Evolutionary conservation across 805 yeast species (phyloP), one percentile per base, ranked within the genome.

Genomic region (Nakazawaea anatomiae): DNA sequence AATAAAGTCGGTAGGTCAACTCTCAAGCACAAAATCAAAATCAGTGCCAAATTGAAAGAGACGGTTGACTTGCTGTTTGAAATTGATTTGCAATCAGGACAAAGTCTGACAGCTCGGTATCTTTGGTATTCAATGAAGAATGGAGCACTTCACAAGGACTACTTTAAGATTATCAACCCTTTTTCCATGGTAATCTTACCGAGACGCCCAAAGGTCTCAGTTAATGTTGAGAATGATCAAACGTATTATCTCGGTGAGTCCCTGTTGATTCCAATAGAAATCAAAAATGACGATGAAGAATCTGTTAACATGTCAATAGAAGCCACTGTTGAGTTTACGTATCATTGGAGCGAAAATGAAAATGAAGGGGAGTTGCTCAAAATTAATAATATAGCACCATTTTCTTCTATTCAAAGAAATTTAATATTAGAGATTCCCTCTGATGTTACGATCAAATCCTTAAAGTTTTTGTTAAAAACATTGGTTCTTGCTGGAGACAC

Each of bases 151-250:
- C 25, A 5, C 39, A 55, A 40, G 42, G 52, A 36, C 44, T 58
- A 31, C 4, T 39, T 64, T 9, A 53, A 53, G 9, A 48, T 57
- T 3, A 25, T 18, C 2, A 52, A 54, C n/a, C 67, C 68, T 5
- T 44, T 44, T 7, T 38, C 49, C 5, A 52, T 54, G 31, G 67
- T 67, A 38, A 62, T 72, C 3, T 57, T 71, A 6, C 77, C 79
- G 12, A 66, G 72, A 46, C 57, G 66, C 3, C 79, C 79, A 5
- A 58, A 65, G 3, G 60, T 69, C 0, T 60, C 56, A 18, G 58
- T 69, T 4, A 43, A 44, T 0, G 48, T 71, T 6, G 56, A 54
- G 1, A 54, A 61, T 25, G 47, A 61, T 0, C 63, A 66, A 6
- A 51, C 53, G 42, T 69, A 65, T 0, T 61, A 62, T 42, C 57